Evolutionary conservation across 208 protist species (phyloP).

Genomic region (Wallacemonas sp.): DNA sequence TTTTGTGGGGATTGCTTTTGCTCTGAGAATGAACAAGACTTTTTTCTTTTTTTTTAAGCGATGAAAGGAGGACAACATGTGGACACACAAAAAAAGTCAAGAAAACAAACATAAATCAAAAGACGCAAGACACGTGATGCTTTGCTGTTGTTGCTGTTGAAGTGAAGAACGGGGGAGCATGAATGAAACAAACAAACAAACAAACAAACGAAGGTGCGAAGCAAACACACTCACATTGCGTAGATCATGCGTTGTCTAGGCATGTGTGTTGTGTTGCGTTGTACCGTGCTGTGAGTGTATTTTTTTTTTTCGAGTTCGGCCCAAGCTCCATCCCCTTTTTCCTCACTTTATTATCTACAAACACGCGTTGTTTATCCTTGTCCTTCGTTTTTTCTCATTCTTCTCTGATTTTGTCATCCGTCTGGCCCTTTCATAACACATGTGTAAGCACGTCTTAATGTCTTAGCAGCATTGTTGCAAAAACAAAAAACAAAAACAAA

Average conservation of each 20-base stretch:
- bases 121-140: too few relatives aligned
- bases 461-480: too few relatives aligned
- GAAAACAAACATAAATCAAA: not conserved
- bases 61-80: too few relatives aligned
- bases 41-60: not conserved
- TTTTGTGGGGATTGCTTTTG: not conserved
- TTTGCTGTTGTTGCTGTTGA: too few relatives aligned
- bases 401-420: conserved; percentile 2
- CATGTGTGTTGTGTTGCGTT: not conserved
- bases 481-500: conserved; percentile 25
- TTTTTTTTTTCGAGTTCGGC: conserved; percentile 1
- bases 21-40: not conserved
- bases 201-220: conserved; percentile 4
- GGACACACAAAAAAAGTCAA: conserved; percentile 13
- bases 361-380: conserved; percentile 11
- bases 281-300: not conserved
- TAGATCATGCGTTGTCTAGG: not conserved
- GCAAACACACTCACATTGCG: not conserved
- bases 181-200: conserved; percentile 3
- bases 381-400: conserved; percentile 15
- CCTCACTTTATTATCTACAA: conserved; percentile 3
- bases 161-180: not conserved
- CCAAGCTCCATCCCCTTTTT: conserved; percentile 13
- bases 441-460: too few relatives aligned
- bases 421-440: too few relatives aligned